A percentile compares a stretch with the other conserved stretches of the same genome.
These are phyloP conservation scores for Nakazawaea molendinolei DNA, from an alignment of 805 yeast genomes.

Conservation along the genomic window DNA sequence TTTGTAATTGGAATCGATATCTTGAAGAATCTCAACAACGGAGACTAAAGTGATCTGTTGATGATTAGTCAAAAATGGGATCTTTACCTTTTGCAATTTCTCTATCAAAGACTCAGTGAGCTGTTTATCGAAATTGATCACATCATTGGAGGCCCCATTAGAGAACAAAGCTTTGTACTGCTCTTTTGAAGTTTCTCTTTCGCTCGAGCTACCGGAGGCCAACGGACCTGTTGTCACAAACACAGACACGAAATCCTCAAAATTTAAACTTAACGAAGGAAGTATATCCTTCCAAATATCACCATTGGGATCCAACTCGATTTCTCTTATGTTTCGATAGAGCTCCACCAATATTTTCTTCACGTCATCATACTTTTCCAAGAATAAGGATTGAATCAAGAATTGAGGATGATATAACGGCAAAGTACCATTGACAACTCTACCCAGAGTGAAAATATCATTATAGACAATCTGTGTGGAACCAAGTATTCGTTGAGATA, in stretches of 20 bases:
- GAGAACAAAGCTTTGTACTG: too few species aligned
- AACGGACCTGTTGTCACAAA: constrained; percentile 1
- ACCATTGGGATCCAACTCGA: constrained; percentile 31
- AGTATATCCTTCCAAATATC: constrained; percentile 15
- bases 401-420: constrained; percentile 91
- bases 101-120: constrained; percentile 47
- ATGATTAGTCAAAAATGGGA: constrained; percentile 83
- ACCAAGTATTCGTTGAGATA: constrained; percentile 49
- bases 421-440: constrained; percentile 80
- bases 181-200: too few species aligned
- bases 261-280: constrained; percentile 10
- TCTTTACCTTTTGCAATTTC: constrained; percentile 52
- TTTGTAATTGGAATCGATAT: constrained; percentile 39
- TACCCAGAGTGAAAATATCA: constrained; percentile 61
- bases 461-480: constrained; percentile 48
- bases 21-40: constrained; percentile 57
- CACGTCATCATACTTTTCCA: constrained; percentile 50
- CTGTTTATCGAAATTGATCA: constrained; percentile 14
- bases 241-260: neutral
- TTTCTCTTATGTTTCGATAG: constrained; percentile 46
- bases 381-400: constrained; percentile 65
- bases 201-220: too few species aligned
- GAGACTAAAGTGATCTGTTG: constrained; percentile 81
- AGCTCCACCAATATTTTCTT: constrained; percentile 50
- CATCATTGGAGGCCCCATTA: too few species aligned